These are phyloP conservation scores for Rhodomyrtus tomentosa DNA, from an alignment of 345 rosid genomes.

Conservation along the genomic window DNA sequence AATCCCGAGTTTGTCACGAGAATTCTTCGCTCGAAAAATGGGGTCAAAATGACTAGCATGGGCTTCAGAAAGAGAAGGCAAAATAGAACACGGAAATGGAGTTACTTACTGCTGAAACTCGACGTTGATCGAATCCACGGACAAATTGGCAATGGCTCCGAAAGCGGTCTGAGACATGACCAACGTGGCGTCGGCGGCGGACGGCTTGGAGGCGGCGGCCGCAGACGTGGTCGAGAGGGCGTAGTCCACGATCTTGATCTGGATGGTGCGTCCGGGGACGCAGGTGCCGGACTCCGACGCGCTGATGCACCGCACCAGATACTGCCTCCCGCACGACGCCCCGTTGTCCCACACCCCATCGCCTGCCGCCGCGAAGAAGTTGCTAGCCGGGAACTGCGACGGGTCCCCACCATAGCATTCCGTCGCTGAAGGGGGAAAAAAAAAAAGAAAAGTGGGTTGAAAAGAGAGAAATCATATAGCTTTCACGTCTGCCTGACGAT, in stretches of 20 bases:
- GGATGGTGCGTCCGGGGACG: constrained; percentile 20
- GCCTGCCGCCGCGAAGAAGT: constrained; percentile 57
- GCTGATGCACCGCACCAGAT: constrained; percentile 50
- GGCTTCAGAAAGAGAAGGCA: background rate
- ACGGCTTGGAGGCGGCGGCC: background rate
- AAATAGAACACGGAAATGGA: background rate
- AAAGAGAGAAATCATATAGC: background rate
- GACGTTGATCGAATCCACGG: constrained; percentile 22
- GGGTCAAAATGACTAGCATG: background rate
- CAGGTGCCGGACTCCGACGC: constrained; percentile 23
- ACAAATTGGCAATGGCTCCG: constrained; percentile 18
- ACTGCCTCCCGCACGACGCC: constrained; percentile 54
- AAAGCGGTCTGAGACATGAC: constrained; percentile 44
- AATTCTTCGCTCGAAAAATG: background rate
- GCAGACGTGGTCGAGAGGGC: constrained; percentile 5
- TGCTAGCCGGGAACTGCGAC: constrained; percentile 42
- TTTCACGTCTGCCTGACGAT: background rate
- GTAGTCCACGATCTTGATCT: constrained; percentile 38
- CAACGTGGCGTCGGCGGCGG: constrained; percentile 22
- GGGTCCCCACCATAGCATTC: constrained; percentile 24
- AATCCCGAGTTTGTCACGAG: background rate
- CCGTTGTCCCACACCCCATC: constrained; percentile 67
- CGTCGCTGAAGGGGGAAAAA: constrained; percentile 19
- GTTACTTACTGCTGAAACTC: constrained; percentile 41
- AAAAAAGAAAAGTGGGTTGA: too few relatives aligned